phyloP scores from a whole-genome alignment of 2,329 filamentous ascomycete genomes.

The Penicillium sp. region DNA sequence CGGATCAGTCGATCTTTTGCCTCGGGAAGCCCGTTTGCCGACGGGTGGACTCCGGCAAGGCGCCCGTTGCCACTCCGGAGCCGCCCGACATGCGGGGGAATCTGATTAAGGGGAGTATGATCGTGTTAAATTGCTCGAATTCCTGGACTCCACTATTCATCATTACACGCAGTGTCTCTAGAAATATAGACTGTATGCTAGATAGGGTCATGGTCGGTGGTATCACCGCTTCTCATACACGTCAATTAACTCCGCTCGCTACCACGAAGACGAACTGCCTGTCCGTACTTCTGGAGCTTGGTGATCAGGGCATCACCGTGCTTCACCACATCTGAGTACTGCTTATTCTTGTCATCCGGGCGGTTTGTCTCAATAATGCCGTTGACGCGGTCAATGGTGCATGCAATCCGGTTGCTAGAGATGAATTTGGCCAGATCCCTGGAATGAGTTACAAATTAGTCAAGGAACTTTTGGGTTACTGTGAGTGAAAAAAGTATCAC shows the following conservation, averaged over 20 bases:
- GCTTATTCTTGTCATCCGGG: conserved; percentile 99
- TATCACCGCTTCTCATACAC: conserved; percentile 7
- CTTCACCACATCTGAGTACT: conserved; percentile 96
- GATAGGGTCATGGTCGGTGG: conserved; percentile 8
- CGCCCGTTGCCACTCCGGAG: conserved; percentile 10
- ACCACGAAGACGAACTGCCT: conserved; percentile 87
- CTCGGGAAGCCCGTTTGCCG: conserved; percentile 17
- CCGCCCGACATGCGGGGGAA: conserved; percentile 15
- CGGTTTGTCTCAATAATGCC: conserved; percentile 98
- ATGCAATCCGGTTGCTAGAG: conserved; percentile 86
- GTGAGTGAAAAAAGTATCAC: conserved; percentile 26
- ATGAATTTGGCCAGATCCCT: conserved; percentile 97
- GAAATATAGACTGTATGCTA: neutral
- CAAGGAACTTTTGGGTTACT: neutral
- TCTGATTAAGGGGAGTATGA: neutral
- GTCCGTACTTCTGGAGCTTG: conserved; percentile 98
- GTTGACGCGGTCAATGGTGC: conserved; percentile 95
- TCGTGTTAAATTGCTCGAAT: neutral
- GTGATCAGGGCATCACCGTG: conserved; percentile 97
- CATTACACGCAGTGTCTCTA: neutral
- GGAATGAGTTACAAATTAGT: conserved; percentile 12
- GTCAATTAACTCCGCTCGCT: conserved; percentile 75
- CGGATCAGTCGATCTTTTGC: conserved; percentile 8
- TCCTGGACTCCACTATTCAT: neutral
- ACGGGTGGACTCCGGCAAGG: conserved; percentile 9